Conservation (phyloP, 2,329 filamentous ascomycete species). For the Sporothrix protearum region DNA sequence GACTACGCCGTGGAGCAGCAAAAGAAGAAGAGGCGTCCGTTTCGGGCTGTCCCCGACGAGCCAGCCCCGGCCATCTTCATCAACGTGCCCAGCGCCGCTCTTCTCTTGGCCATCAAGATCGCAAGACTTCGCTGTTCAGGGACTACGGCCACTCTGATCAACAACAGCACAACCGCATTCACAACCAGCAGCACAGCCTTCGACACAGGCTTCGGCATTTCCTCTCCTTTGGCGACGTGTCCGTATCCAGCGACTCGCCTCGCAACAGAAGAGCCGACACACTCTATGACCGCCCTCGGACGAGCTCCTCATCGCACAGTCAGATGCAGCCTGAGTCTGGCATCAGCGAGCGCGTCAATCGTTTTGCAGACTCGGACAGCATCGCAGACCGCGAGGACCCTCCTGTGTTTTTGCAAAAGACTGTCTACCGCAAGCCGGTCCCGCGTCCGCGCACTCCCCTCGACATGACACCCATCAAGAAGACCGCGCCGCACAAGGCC, state of each 20-base stretch:
- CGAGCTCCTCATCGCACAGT: not conserved
- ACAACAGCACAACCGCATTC: not conserved
- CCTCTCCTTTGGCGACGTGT: slow-evolving; percentile 7
- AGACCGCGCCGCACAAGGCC: not conserved
- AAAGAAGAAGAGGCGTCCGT: slow-evolving; percentile 7
- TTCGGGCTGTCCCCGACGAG: not conserved
- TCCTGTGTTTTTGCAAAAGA: slow-evolving; percentile 8
- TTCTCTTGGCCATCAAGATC: slow-evolving; percentile 12
- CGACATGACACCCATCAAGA: not conserved
- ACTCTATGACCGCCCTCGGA: not conserved
- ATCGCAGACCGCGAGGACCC: not conserved
- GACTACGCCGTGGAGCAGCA: not conserved
- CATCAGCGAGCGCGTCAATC: too few relatives aligned
- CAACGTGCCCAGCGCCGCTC: slow-evolving; percentile 18
- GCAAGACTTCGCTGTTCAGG: not conserved
- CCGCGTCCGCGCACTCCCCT: not conserved
- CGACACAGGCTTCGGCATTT: slow-evolving; percentile 12
- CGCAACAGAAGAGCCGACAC: not conserved
- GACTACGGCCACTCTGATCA: not conserved
- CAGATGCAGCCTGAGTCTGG: not conserved
- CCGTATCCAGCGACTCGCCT: not conserved
- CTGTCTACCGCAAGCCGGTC: slow-evolving; percentile 21
- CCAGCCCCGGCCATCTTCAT: not conserved
- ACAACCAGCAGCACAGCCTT: not conserved
- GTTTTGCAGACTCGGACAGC: too few relatives aligned